Base-by-base conservation (phyloP, 352 stramenopile species). In the Globisporangium parvum region DNA sequence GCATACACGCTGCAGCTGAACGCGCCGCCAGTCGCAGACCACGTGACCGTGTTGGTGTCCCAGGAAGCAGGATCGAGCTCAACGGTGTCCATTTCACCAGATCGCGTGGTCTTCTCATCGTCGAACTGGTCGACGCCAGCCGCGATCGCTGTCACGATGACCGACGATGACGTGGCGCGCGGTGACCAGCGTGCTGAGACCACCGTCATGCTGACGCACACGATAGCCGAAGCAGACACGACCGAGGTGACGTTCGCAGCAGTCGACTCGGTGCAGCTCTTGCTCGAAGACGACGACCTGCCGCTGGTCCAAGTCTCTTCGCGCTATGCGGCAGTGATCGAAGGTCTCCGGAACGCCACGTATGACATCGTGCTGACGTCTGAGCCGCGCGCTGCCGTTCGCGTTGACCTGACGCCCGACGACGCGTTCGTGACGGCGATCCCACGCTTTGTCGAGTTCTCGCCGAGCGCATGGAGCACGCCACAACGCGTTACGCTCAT, bases 281-380 rank as follows among this genome's bases (percentile, higher is more conserved):
- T 67, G 14, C 59, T 91, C 4, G 63, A 67, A 47, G 80, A 88
- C 23, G 64, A 87, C 45, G 73, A 86, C 47, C 55, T 85, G 28
- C 74, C 78, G 1, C 58, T 73, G 2, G 59, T 87, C n/a, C 72
- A 71, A n/a, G 49, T 87, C 18, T 88, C 78, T 0, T 61, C 62
- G 44, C 66, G 71, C 10, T 78, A 74, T 46, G 62, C 73, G 28
- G 70, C 74, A 2, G 68, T 88, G 12, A 39, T 79, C 6, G 70
- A 87, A 47, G 48, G 57, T 3, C 20, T 85, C 4, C 62, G 63
- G 20, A 85, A 81, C 47, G 73, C 72, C 42, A 77, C 75, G 52
- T 88, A 88, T 51, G 53, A 70, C 15, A 68, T 88, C 8, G 66
- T 58, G 15, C 54, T 88, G 6, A 40, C 73, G 20, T 82, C 73